Percentiles rank a stretch among this genome's conserved stretches.
These are phyloP conservation scores for Leptosphaerulina australis DNA, from an alignment of 2,329 filamentous ascomycete species.

Conservation along the genomic window DNA sequence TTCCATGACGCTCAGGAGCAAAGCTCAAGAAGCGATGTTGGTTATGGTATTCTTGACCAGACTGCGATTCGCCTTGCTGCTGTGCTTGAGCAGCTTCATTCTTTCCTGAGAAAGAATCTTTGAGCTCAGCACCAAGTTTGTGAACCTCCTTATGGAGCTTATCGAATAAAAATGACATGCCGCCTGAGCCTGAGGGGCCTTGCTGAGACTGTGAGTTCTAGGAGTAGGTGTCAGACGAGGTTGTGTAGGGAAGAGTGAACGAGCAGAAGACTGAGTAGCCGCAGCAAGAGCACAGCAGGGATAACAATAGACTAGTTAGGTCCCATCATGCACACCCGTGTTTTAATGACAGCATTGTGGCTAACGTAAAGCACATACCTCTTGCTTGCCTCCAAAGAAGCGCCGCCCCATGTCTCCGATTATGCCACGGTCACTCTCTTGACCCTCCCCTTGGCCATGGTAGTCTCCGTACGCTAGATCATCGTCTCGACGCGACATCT, in stretches of 20 bases:
- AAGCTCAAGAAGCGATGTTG: slow-evolving; percentile 67
- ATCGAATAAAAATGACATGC: slow-evolving; percentile 58
- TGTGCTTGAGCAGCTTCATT: slow-evolving; percentile 52
- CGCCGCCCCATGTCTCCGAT: slow-evolving; percentile 60
- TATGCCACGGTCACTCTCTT: slow-evolving; percentile 57
- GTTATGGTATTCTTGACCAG: slow-evolving; percentile 49
- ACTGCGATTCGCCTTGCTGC: slow-evolving; percentile 30
- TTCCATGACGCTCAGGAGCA: slow-evolving; percentile 72
- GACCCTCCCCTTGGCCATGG: slow-evolving; percentile 46
- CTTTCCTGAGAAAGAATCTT: slow-evolving; percentile 55
- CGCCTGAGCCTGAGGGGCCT: slow-evolving; percentile 37
- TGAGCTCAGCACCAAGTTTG: slow-evolving; percentile 58
- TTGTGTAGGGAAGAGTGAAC: slow-evolving; percentile 10
- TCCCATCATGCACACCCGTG: slow-evolving; percentile 18
- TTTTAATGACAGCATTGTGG: slow-evolving; percentile 29
- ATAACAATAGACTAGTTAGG: slow-evolving; percentile 17
- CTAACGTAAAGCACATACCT: slow-evolving; percentile 32
- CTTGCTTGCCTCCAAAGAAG: slow-evolving; percentile 44
- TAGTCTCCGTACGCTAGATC: slow-evolving; percentile 63
- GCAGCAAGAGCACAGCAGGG: slow-evolving; percentile 6
- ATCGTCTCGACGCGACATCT: slow-evolving; percentile 53
- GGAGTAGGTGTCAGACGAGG: slow-evolving; percentile 13
- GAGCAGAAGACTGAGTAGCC: slow-evolving; percentile 3
- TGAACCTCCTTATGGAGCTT: slow-evolving; percentile 62
- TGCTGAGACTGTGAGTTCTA: slow-evolving; percentile 37